A percentile compares a stretch with the other conserved stretches of the same genome.
phyloP scores from a whole-genome alignment of 2,329 filamentous ascomycete genomes.

The Colletotrichum liriopes region DNA sequence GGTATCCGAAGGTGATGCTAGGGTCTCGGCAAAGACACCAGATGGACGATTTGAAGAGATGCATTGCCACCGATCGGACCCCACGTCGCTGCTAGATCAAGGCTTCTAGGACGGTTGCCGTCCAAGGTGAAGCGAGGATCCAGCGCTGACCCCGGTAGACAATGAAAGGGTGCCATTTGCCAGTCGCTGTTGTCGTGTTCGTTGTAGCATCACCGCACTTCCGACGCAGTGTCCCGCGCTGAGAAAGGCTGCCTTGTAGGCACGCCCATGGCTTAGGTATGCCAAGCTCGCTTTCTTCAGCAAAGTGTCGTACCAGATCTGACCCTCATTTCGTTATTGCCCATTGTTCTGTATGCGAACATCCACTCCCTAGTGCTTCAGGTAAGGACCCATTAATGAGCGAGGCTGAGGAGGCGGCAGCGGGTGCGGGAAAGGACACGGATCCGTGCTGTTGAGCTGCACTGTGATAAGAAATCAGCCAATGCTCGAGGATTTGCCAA shows the following conservation, averaged over 20 bases:
- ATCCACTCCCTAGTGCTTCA: slow-evolving; percentile 14
- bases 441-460: slow-evolving; percentile 23
- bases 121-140: not conserved
- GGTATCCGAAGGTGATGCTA: slow-evolving; percentile 20
- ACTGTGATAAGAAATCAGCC: slow-evolving; percentile 26
- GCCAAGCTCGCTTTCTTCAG: slow-evolving; percentile 40
- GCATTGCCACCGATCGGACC: slow-evolving; percentile 30
- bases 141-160: not conserved
- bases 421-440: slow-evolving; percentile 17
- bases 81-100: slow-evolving; percentile 25
- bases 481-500: slow-evolving; percentile 22
- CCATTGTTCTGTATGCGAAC: slow-evolving; percentile 23
- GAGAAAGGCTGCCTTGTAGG: slow-evolving; percentile 6
- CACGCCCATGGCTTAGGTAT: slow-evolving; percentile 10
- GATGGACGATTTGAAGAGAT: slow-evolving; percentile 31
- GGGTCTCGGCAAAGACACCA: slow-evolving; percentile 41
- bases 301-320: slow-evolving; percentile 37
- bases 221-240: slow-evolving; percentile 9
- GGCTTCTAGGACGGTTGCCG: slow-evolving; percentile 1
- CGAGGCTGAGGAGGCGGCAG: slow-evolving; percentile 12
- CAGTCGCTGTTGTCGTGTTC: not conserved
- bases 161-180: not conserved
- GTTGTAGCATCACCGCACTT: not conserved
- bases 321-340: slow-evolving; percentile 20
- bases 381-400: slow-evolving; percentile 9